Evolutionary conservation across 352 stramenopile genomes (phyloP), one percentile per base, ranked within the genome.

Genomic region (Phytophthora multivora): DNA sequence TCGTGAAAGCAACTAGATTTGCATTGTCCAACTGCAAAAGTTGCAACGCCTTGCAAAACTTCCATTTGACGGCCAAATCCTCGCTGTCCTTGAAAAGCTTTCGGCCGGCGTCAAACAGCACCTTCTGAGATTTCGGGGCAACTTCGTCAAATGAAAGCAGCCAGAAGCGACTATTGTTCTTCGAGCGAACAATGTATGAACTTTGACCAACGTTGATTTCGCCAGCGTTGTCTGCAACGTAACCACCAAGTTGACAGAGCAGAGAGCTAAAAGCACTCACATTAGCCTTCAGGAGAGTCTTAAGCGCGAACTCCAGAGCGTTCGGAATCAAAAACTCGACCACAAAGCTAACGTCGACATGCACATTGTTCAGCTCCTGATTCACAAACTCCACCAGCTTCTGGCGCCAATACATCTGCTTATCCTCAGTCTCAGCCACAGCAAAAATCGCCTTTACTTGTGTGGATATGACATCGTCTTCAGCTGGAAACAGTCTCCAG

Each of bases 401-500:
- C 2, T 59, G 43, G 9, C 54, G 66, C 83, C 81, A 94, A 54
- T 83, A 88, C 23, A 45, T 11, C 16, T 73, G 66, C 4, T 73
- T 38, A 5, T 69, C 33, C 7, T 63, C 23, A 6, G 54, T 38
- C 28, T 43, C 21, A 38, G 63, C 66, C 59, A 41, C 73, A 10
- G 46, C 43, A 63, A 89, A 92, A 54, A 92, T 73, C 11, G 55
- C 46, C 19, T 72, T 63, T 6, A 89, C 52, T 36, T 94, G 78
- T 1, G 50, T 43, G 0, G 56, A 58, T 31, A 85, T 59, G 3
- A 77, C 67, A 5, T 71, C 59, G 7, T 73, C 47, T 23, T 69
- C 56, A 35, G 70, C 63, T 2, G 85, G 78, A 42, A 89, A 84
- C 4, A 94, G 63, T 10, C 85, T 71, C 85, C 85, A 94, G 28